Base-by-base conservation (phyloP, 371 early-diverging fungal genomes). In the Phascolomyces articulosus region DNA sequence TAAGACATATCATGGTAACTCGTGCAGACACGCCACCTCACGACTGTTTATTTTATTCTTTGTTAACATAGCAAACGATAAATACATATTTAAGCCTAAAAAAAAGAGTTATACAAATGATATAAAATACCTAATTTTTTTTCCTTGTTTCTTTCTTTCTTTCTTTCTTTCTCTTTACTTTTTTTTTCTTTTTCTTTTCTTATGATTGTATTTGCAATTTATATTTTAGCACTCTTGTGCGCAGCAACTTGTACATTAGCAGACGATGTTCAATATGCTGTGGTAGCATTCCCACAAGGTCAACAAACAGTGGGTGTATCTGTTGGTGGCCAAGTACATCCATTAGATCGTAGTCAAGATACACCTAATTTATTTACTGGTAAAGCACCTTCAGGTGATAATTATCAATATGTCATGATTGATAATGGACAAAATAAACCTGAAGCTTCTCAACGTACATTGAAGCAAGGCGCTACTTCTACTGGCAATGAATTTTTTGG, bases 401-500 rank as follows among this genome's bases (percentile, higher is more conserved):
- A 28, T 16, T 78, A 78, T 28, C 71, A 69, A 20, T 78, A 78
- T 63, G 65, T 71, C 4, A 21, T 77, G 0, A 66, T 55, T 29
- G 66, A 62, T 41, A 54, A 31, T 16, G 31, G 27, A 11, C 66
- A 63, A 34, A 58, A 69, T 51, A 66, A 66, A 10, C 26, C 54
- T 18, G 78, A 78, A 60, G 15, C 73, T 11, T 60, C 66, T 3
- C 31, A 57, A 23, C 79, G 83, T 31, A 70, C 64, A 20, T 63
- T 79, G 8, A 72, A 67, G 6, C 53, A 51, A 9, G 81, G 77
- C 11, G 77, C 75, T 4, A 48, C 69, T 31, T 59, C 70, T 9
- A 85, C 85, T 10, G 82, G 83, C 40, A 83, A 82, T 51, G 83
- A 85, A 54, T 81, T 81, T 65, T 85, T 78, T 62, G 78, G 71